Percentiles rank a stretch among this genome's conserved stretches.
Evolutionary conservation across 768 basidiomycete genomes (phyloP).

Genomic region (Russula vinacea): DNA sequence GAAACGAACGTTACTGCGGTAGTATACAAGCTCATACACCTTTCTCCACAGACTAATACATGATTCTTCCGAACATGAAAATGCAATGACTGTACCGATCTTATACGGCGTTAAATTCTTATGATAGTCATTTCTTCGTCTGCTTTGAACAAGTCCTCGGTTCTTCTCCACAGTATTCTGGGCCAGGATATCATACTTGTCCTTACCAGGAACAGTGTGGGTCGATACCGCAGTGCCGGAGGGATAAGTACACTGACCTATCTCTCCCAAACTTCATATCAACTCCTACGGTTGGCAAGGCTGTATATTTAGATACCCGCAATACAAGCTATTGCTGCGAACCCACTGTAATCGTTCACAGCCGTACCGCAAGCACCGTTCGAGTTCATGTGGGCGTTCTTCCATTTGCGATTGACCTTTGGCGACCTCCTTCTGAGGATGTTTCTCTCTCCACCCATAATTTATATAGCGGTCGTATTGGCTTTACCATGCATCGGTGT

Average conservation of each 20-base stretch:
- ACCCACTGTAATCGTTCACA: conserved; percentile 22
- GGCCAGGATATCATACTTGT: not conserved
- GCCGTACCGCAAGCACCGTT: conserved; percentile 10
- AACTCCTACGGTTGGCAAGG: not conserved
- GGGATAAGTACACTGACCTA: too few species aligned
- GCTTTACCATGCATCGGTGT: not conserved
- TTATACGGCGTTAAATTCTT: conserved; percentile 9
- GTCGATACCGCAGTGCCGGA: too few species aligned
- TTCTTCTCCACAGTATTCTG: not conserved
- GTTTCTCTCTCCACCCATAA: not conserved
- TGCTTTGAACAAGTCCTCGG: not conserved
- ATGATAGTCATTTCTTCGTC: not conserved
- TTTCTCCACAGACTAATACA: conserved; percentile 2
- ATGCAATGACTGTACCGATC: not conserved
- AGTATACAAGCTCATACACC: not conserved
- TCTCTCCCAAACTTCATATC: too few species aligned
- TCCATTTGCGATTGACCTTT: conserved; percentile 5
- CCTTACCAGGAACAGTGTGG: conserved; percentile 5
- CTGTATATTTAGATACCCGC: conserved; percentile 15
- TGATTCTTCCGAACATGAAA: not conserved
- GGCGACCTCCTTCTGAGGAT: not conserved
- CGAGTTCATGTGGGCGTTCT: conserved; percentile 1
- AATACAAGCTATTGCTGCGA: conserved; percentile 17
- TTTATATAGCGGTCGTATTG: conserved; percentile 8
- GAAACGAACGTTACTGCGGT: not conserved